phyloP scores from a whole-genome alignment of 2,329 filamentous ascomycete genomes.

The Cytospora paraplurivora region DNA sequence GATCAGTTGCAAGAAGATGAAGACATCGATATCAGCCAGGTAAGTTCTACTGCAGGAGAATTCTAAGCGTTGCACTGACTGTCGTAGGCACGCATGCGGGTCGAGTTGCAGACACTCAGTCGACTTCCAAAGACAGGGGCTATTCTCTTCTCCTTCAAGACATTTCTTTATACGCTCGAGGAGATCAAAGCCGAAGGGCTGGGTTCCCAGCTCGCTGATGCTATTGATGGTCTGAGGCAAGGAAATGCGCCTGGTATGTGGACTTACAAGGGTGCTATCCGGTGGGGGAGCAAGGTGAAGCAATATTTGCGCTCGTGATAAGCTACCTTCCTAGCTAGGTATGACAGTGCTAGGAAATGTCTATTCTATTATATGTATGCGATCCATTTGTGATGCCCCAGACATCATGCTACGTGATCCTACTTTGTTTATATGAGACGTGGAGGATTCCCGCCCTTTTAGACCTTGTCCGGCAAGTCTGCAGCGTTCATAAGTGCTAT shows the following conservation, averaged over 20 bases:
- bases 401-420: too few relatives aligned
- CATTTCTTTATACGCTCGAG: slow-evolving; percentile 51
- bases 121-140: slow-evolving; percentile 50
- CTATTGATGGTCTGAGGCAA: slow-evolving; percentile 52
- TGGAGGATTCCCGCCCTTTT: too few relatives aligned
- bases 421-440: too few relatives aligned
- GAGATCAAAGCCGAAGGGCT: slow-evolving; percentile 53
- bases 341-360: too few relatives aligned
- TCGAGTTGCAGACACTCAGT: slow-evolving; percentile 55
- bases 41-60: slow-evolving; percentile 25
- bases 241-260: slow-evolving; percentile 59
- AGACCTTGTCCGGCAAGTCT: too few relatives aligned
- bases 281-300: slow-evolving; percentile 51
- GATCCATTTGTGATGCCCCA: too few relatives aligned
- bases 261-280: slow-evolving; percentile 51
- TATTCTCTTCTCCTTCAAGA: slow-evolving; percentile 59
- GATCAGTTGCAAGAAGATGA: slow-evolving; percentile 39
- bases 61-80: background rate
- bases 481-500: too few relatives aligned
- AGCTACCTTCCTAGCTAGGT: too few relatives aligned
- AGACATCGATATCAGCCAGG: slow-evolving; percentile 44
- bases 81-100: slow-evolving; percentile 42
- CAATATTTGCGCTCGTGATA: slow-evolving; percentile 45
- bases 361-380: too few relatives aligned
- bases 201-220: slow-evolving; percentile 50